Conservation (phyloP, 371 early-diverging fungal genomes). For the Mucor velutinosus region DNA sequence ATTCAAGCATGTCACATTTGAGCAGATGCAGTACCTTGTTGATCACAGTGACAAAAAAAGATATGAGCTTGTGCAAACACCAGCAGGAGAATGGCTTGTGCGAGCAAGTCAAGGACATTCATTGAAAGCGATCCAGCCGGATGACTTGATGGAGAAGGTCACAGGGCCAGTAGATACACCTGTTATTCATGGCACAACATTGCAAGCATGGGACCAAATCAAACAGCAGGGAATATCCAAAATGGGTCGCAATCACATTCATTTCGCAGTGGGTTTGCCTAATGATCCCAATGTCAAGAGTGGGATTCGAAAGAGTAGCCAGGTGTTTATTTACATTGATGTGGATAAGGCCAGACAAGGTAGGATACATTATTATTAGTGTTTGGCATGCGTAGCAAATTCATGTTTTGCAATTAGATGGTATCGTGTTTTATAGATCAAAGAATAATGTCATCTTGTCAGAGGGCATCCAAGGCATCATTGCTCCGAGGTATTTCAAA, state of each 20-base stretch:
- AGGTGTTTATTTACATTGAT: slow-evolving; percentile 80
- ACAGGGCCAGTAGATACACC: slow-evolving; percentile 57
- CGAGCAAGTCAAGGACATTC: slow-evolving; percentile 91
- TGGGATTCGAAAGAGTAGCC: slow-evolving; percentile 65
- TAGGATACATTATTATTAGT: slow-evolving; percentile 18
- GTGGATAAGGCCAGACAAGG: slow-evolving; percentile 65
- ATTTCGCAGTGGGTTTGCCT: slow-evolving; percentile 76
- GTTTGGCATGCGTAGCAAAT: background rate
- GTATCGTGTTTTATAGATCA: slow-evolving; percentile 74
- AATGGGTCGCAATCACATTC: slow-evolving; percentile 91
- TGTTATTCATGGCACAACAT: slow-evolving; percentile 81
- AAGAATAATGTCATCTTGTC: slow-evolving; percentile 82
- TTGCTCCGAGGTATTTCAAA: slow-evolving; percentile 67
- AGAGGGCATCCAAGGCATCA: slow-evolving; percentile 64
- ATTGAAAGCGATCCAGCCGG: slow-evolving; percentile 32
- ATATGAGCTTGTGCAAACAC: slow-evolving; percentile 53
- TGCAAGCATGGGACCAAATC: slow-evolving; percentile 61
- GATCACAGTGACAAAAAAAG: slow-evolving; percentile 81
- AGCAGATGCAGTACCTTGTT: slow-evolving; percentile 65
- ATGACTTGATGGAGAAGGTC: slow-evolving; percentile 56
- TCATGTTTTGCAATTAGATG: slow-evolving; percentile 45
- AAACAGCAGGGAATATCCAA: slow-evolving; percentile 62
- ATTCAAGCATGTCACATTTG: slow-evolving; percentile 56
- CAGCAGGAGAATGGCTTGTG: slow-evolving; percentile 56
- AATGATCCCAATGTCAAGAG: slow-evolving; percentile 74